These are phyloP conservation scores for Cicer bijugum DNA, from an alignment of 306 rosid genomes.

Conservation along the genomic window DNA sequence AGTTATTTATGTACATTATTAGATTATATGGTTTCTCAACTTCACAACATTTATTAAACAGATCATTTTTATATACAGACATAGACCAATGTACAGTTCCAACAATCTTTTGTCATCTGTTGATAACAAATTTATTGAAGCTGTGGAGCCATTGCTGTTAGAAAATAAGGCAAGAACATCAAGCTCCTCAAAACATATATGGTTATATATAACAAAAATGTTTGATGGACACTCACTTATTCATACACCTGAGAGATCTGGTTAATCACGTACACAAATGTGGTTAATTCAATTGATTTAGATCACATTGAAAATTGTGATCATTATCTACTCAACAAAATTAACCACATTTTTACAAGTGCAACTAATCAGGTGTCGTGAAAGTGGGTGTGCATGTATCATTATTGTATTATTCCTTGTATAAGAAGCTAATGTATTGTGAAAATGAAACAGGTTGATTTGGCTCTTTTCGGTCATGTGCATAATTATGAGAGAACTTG, in stretches of 20 bases:
- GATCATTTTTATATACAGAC: conserved; percentile 56
- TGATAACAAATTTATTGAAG: conserved; percentile 45
- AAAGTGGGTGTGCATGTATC: too few relatives aligned
- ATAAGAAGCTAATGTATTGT: conserved; percentile 9
- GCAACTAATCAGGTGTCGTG: too few relatives aligned
- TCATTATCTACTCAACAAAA: too few relatives aligned
- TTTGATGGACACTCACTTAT: too few relatives aligned
- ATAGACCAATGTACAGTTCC: conserved; percentile 86
- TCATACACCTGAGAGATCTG: too few relatives aligned
- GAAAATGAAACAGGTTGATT: conserved; percentile 67
- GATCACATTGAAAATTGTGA: too few relatives aligned
- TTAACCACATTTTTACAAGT: too few relatives aligned
- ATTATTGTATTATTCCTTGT: background rate
- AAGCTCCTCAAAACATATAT: background rate
- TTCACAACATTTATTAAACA: conserved; percentile 11
- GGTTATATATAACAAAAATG: too few relatives aligned
- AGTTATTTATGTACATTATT: background rate
- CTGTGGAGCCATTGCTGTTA: conserved; percentile 72
- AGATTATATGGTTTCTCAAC: background rate
- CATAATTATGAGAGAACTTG: conserved; percentile 93
- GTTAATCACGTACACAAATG: too few relatives aligned
- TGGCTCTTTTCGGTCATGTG: conserved; percentile 80
- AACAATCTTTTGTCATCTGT: background rate
- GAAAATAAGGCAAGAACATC: conserved; percentile 58
- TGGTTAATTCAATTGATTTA: too few relatives aligned